A percentile compares a stretch with the other conserved stretches of the same genome.
Evolutionary conservation across 192 early-diverging fungal species (phyloP).

Genomic region (Pecoramyces ruminantium): DNA sequence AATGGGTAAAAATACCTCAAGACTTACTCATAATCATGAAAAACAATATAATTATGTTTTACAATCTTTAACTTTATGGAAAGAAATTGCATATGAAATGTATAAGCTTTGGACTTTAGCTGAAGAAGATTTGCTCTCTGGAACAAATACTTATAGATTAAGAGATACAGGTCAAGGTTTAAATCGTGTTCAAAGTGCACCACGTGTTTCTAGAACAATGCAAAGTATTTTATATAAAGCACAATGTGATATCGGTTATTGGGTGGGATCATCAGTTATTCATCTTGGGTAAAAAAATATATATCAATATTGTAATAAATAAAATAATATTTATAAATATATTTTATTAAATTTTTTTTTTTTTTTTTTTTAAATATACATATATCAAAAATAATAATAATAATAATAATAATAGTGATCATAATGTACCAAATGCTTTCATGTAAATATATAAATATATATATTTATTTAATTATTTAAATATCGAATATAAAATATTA

Average conservation of each 20-base stretch:
- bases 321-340: no score
- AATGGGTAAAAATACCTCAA: conserved; percentile 61
- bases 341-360: no score
- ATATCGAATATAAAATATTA: no score
- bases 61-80: conserved; percentile 88
- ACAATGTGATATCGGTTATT: conserved; percentile 54
- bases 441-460: no score
- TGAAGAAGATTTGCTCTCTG: conserved; percentile 65
- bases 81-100: conserved; percentile 94
- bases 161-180: conserved; percentile 94
- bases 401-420: no score
- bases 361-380: no score
- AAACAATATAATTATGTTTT: conserved; percentile 85
- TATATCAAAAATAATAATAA: no score
- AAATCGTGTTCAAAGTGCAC: conserved; percentile 83
- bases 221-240: conserved; percentile 79
- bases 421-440: no score
- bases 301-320: no score
- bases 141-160: conserved; percentile 63
- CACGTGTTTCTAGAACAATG: conserved; percentile 63
- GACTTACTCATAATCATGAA: conserved; percentile 80
- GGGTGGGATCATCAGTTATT: conserved; percentile 91
- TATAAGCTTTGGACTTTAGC: conserved; percentile 87
- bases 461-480: no score
- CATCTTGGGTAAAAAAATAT: conserved; percentile 54